Evolutionary conservation across 768 basidiomycete species (phyloP), one percentile per base, ranked within the genome.

Genomic region (Nidularia pulvinata): DNA sequence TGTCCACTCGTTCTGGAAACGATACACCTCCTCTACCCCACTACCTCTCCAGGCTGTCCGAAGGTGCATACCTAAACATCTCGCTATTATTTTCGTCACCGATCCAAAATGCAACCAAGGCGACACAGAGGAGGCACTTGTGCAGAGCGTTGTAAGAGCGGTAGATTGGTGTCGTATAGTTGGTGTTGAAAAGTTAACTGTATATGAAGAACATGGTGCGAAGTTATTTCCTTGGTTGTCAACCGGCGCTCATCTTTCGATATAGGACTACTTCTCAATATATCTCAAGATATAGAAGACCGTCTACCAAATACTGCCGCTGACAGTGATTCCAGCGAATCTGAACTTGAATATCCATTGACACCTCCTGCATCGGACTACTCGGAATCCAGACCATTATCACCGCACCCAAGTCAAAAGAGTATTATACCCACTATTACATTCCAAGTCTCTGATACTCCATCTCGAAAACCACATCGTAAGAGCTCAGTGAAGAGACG

Each of bases 361-460:
- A 92, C 90, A 0, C 91, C 90, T n/a, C 91, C 90, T 3, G 71
- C 80, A 14, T 92, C 90, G 6, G 89, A 90, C 64, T 79, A 78
- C 60, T 83, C 87, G 25, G 82, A 80, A 25, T 89, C 89, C 9
- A 75, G 84, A 53, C 76, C 85, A 32, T 69, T 84, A 25, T 86
- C 86, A 2, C 86, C 87, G 7, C 76, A 70, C 50, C 55, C 63
- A 33, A 54, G 53, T 32, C 34, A 53, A 51, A 57, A 14, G 59
- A 46, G 56, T 16, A 46, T 53, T 46, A 55, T 63, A 5, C 59
- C 64, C 33, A 48, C 58, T 14, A 58, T 64, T 33, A 60, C 22
- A 9, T 7, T 46, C 22, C 45, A 25, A 10, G 7, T 46, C 7
- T 19, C 45, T 10, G 45, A 7, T 7, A 11, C 10, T 10, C 45